Base-by-base conservation (phyloP, 441 rosid species). In the Adansonia madagascariensis region DNA sequence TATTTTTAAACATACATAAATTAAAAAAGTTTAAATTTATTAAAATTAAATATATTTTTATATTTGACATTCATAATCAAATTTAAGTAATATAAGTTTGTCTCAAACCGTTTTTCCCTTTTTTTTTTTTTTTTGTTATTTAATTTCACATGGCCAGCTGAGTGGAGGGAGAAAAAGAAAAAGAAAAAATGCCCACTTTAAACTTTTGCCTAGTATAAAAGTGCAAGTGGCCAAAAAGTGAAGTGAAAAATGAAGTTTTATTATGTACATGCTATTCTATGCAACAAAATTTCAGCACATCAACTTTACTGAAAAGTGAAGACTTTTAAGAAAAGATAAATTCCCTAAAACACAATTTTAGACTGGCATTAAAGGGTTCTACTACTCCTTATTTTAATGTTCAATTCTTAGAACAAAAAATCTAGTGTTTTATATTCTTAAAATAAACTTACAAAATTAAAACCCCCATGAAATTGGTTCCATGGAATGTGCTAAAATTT, bases 71-170 rank as follows among this genome's bases (percentile, higher is more conserved):
- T 24, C 24, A 24, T 24, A 24, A 24, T 24, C 24, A 1, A 24
- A 24, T 24, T 24, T 24, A 24, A 24, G 24, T 24, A 24, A 24
- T 24, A 1, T 24, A 24, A 24, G 24, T 24, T 24, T 1, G 24
- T 24, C 24, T 24, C 8, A 53, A 53, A 53, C 57, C 20, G 20
- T 4, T 15, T 53, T 24, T 24, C 24, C 41, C 4, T 15, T 0
- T 11, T 60, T 22, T 10, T 11, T 15, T 15, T 0, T 11, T 60
- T 22, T 10, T 11, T 35, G 0, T 2, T 8, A 20, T 59, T 39
- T 39, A 74, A 35, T 15, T n/a, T 75, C 78, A 75, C 78, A 64
- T 64, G 78, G 68, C 68, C 77, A 74, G 43, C 18, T 20, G 43
- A 39, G 74, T 17, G 31, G 9, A 11, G 15, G 8, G 14, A 15